Percentiles rank a stretch among this genome's conserved stretches.
phyloP scores from a whole-genome alignment of 495 filamentous ascomycete genomes.

The Daldinia concentrica region DNA sequence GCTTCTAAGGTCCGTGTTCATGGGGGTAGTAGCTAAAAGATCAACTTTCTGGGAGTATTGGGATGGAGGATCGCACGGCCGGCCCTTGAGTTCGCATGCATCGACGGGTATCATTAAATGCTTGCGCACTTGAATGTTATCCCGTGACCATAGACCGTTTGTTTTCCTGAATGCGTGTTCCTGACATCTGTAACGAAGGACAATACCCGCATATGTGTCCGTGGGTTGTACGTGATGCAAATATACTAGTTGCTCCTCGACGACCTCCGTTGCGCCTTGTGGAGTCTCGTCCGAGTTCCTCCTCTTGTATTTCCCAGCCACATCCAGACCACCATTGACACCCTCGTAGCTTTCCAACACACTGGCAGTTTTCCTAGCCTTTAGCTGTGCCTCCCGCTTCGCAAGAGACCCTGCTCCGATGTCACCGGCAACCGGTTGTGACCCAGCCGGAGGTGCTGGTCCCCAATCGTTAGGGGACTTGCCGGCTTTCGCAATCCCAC shows the following conservation, averaged over 20 bases:
- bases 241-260: slow-evolving; percentile 82
- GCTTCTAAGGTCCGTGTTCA: slow-evolving; percentile 31
- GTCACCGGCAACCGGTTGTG: slow-evolving; percentile 51
- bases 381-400: slow-evolving; percentile 58
- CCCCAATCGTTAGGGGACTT: slow-evolving; percentile 50
- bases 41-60: slow-evolving; percentile 51
- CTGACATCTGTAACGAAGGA: slow-evolving; percentile 87
- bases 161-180: slow-evolving; percentile 81
- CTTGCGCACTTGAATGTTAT: slow-evolving; percentile 84
- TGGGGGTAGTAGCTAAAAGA: slow-evolving; percentile 57
- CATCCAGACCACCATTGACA: slow-evolving; percentile 58
- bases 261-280: slow-evolving; percentile 47
- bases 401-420: slow-evolving; percentile 60
- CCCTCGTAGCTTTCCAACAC: slow-evolving; percentile 63
- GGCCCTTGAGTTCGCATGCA: slow-evolving; percentile 84
- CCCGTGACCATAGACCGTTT: slow-evolving; percentile 93
- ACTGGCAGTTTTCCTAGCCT: slow-evolving; percentile 57
- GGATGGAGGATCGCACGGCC: slow-evolving; percentile 59
- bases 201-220: slow-evolving; percentile 90
- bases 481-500: slow-evolving; percentile 24
- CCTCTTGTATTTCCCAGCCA: slow-evolving; percentile 60
- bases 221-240: slow-evolving; percentile 82
- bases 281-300: slow-evolving; percentile 62
- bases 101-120: slow-evolving; percentile 88
- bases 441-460: slow-evolving; percentile 49